These are phyloP conservation scores for bread wheat (Triticum aestivum) DNA, from an alignment of 176 grass and related monocot genomes.

Conservation along the genomic window IWGSC_CS_RefSeq_v2.1 NC_057808.1:273041845-273042344, in stretches of 20 bases:
- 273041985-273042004: constrained; percentile 10
- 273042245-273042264: constrained; percentile 30
- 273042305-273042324: constrained; percentile 15
- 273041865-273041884: constrained; percentile 20
- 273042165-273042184: constrained; percentile 25
- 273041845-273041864: constrained; percentile 39
- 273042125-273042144: constrained; percentile 24
- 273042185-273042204: constrained; percentile 30
- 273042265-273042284: constrained; percentile 16
- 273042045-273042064: constrained; percentile 14
- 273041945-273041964: constrained; percentile 10
- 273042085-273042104: constrained; percentile 16
- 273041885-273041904: constrained; percentile 16
- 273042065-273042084: constrained; percentile 21
- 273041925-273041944: constrained; percentile 5
- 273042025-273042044: constrained; percentile 34
- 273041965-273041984: constrained; percentile 23
- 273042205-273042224: constrained; percentile 22
- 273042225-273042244: constrained; percentile 28
- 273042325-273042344: constrained; percentile 16
- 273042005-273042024: constrained; percentile 35
- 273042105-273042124: constrained; percentile 18
- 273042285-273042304: constrained; percentile 32
- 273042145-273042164: constrained; percentile 30
- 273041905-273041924: not conserved